Base-by-base conservation (phyloP, 2,329 filamentous ascomycete species). In the Akanthomyces muscarius region DNA sequence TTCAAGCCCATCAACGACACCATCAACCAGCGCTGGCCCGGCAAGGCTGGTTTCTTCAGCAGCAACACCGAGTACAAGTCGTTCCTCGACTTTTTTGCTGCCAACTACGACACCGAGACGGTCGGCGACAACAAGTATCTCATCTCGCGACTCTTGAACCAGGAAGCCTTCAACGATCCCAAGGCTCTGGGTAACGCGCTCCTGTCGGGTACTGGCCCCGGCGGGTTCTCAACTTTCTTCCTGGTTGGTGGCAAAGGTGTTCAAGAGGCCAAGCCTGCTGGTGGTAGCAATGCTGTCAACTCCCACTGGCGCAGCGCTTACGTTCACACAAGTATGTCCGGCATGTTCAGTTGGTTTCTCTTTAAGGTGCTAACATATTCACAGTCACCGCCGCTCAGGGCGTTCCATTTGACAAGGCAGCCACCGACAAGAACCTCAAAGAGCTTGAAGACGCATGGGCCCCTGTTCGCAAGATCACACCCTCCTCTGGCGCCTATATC, bases 161-260 rank as follows among this genome's bases (percentile, higher is more conserved):
- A 68, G 1, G 60, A 74, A 0, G 69, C 74, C 0, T 71, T 84
- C 30, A 73, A 57, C 0, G 73, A 80, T 54, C 60, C 69, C 14
- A 72, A 72, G 2, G 71, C 69, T 5, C 69, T 80, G 3, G 72
- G 71, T 3, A 66, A 74, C 13, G 78, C 79, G 0, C 67, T 81
- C 3, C 73, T 76, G 56, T 66, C 68, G 1, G 75, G 76, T 0
- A 69, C 73, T 0, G 67, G 69, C 1, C 67, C 74, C 3, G 63
- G 45, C 0, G 72, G 71, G 0, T 60, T 64, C 0, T 67, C 77
- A n/a, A 70, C 73, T 0, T 73, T 73, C 0, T 78, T 74, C 61
- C 65, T 82, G 3, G 77, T 84, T 0, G 72, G 75, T 2, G 80
- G 81, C 0, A 76, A 77, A 41, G 81, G 78, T 0, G 75, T 81